Percentiles rank a stretch among this genome's conserved stretches.
phyloP scores from a whole-genome alignment of 306 rosid genomes.

The Dalbergia cochinchinensis region DNA sequence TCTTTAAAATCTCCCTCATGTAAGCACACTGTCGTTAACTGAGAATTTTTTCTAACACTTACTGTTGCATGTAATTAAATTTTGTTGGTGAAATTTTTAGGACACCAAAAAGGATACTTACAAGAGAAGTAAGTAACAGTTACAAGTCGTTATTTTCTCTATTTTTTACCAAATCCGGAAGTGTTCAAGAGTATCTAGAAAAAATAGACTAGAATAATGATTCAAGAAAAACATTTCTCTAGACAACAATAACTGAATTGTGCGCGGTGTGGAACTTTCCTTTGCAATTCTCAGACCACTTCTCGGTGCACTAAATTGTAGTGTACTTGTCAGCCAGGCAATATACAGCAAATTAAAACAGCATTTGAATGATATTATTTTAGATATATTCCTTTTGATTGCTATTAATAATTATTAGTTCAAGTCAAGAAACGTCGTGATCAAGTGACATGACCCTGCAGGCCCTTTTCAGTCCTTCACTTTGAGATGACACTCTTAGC shows the following conservation, averaged over 20 bases:
- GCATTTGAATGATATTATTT: conserved; percentile 20
- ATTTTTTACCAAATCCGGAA: too few relatives aligned
- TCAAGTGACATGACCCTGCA: conserved; percentile 40
- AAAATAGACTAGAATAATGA: too few relatives aligned
- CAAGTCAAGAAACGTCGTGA: conserved; percentile 35
- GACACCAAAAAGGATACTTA: too few relatives aligned
- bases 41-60: too few relatives aligned
- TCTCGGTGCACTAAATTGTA: neutral
- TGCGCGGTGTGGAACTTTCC: neutral
- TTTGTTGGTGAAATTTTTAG: too few relatives aligned
- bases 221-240: too few relatives aligned
- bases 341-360: conserved; percentile 41
- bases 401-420: conserved; percentile 9
- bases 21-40: too few relatives aligned
- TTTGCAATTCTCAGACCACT: neutral
- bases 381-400: neutral
- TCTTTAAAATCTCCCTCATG: too few relatives aligned
- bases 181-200: too few relatives aligned
- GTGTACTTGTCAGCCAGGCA: conserved; percentile 20
- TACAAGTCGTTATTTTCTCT: too few relatives aligned
- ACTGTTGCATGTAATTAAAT: too few relatives aligned
- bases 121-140: neutral
- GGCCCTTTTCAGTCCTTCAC: conserved; percentile 27
- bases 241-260: neutral
- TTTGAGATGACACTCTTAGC: conserved; percentile 59